Base-by-base conservation (phyloP, 106 monocot genomes). In the Platanthera zijinensis region DNA sequence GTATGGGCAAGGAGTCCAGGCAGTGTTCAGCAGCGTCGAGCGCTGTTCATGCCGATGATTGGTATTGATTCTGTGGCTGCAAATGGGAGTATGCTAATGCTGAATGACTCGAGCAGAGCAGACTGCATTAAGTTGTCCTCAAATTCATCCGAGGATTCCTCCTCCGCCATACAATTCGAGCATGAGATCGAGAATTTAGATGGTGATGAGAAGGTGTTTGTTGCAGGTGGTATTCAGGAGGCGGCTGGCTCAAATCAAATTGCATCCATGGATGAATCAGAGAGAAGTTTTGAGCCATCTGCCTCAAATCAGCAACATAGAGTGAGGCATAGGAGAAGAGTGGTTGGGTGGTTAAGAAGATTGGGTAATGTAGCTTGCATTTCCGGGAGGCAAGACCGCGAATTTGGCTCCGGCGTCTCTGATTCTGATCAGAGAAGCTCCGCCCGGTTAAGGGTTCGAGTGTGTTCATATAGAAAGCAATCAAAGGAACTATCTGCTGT, bases 401-500 rank as follows among this genome's bases (percentile, higher is more conserved):
- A 83, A 8, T 46, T 39, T 71, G 30, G 73, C 75, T 71, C 79
- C 0, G 15, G 50, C 18, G 0, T 66, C n/a, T 81, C 47, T 21
- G 74, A 70, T 75, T 77, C 69, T 9, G 59, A 77, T 62, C 12
- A 52, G 45, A 83, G 47, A 39, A 48, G 46, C 8, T 68, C 52
- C 28, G 71, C 18, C 10, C 78, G 56, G 74, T 50, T 74, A 45
- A 87, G 85, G 73, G 77, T 84, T 9, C 85, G 80, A 76, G 87
- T 88, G 10, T 73, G 71, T 17, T 15, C 77, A 1, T 77, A 71
- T 69, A 79, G 69, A 79, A 95, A 92, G 83, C 30, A 49, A 9
- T 87, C 57, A 0, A 92, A 86, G 69, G 95, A 95, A 75, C 81
- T 92, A 17, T 91, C 91, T 17, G 89, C 89, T 17, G 77, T 92